phyloP scores from a whole-genome alignment of 192 early-diverging fungal genomes.

The Phlyctochytrium planicorne region DNA sequence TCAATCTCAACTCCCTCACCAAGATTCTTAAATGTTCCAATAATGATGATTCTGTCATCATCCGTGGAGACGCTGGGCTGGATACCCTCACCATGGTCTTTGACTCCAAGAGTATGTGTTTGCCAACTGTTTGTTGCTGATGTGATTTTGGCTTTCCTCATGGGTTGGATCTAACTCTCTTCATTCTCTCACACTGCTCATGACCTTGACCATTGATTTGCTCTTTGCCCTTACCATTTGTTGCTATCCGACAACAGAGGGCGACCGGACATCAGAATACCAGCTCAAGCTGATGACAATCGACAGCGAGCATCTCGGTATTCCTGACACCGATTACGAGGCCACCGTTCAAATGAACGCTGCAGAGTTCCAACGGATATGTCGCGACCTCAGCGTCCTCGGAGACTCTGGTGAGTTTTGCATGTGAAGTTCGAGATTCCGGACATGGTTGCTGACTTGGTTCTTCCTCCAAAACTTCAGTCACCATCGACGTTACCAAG shows the following conservation, averaged over 20 bases:
- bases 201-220: neutral
- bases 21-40: constrained; percentile 91
- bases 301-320: constrained; percentile 92
- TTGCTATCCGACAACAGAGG: constrained; percentile 7
- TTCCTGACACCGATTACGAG: constrained; percentile 94
- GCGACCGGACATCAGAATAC: constrained; percentile 75
- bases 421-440: neutral
- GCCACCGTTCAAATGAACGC: constrained; percentile 86
- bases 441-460: neutral
- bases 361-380: constrained; percentile 87
- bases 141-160: constrained; percentile 1
- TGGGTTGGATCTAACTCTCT: neutral
- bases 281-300: constrained; percentile 99
- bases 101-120: constrained; percentile 47
- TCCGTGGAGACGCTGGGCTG: constrained; percentile 85
- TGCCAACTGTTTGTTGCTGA: constrained; percentile 1
- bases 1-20: constrained; percentile 79
- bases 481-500: constrained; percentile 88
- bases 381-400: constrained; percentile 78
- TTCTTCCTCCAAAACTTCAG: constrained; percentile 29
- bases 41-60: constrained; percentile 80
- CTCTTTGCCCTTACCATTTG: constrained; percentile 2
- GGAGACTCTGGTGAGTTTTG: constrained; percentile 72
- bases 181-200: neutral
- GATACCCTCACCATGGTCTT: constrained; percentile 75